Evolutionary conservation across 148 eudicot species (phyloP).

Genomic region (Fagopyrum homotropicum): DNA sequence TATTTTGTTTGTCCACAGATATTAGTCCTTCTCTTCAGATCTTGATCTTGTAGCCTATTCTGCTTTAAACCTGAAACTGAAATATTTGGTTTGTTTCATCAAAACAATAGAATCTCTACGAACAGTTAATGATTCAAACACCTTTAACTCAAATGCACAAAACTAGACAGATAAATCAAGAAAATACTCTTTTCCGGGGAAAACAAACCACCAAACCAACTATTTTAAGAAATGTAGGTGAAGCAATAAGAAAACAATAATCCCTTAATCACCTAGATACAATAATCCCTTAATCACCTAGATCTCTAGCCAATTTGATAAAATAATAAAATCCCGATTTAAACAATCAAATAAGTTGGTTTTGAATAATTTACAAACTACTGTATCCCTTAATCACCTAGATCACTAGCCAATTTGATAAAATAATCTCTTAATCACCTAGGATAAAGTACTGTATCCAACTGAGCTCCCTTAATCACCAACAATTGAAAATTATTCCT

Average conservation of each 20-base stretch:
- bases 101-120: neutral
- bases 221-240: neutral
- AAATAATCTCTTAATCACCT: too few species aligned
- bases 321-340: neutral
- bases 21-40: neutral
- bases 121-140: neutral
- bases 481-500: too few species aligned
- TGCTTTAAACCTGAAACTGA: neutral
- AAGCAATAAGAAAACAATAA: neutral
- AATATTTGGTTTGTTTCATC: neutral
- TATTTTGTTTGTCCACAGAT: too few species aligned
- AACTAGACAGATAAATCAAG: neutral
- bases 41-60: neutral
- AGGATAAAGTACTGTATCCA: too few species aligned
- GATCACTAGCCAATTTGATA: too few species aligned
- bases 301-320: neutral
- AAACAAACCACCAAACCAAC: neutral
- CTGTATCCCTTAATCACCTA: too few species aligned
- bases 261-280: constrained; percentile 1
- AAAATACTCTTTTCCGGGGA: neutral
- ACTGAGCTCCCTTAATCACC: too few species aligned
- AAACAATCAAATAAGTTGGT: neutral
- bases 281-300: neutral
- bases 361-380: neutral
- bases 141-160: neutral